Conservation (phyloP, 345 rosid genomes). For the Psidium guajava region DNA sequence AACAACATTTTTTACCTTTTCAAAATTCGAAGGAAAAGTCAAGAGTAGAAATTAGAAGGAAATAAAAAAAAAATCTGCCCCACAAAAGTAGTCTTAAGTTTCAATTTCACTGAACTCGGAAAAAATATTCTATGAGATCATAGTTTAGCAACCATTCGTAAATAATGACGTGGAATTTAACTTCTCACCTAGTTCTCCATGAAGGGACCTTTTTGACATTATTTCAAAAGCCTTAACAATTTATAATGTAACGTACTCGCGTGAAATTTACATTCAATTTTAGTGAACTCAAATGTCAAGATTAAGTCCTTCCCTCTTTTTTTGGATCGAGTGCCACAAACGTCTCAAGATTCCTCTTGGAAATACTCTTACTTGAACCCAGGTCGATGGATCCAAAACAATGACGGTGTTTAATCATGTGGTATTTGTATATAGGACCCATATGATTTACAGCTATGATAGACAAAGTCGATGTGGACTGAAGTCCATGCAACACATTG, state of each 20-base stretch:
- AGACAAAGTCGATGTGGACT: not conserved
- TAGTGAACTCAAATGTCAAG: not conserved
- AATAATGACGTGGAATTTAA: not conserved
- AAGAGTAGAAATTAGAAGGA: not conserved
- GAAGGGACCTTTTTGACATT: not conserved
- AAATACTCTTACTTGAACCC: not conserved
- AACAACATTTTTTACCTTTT: not conserved
- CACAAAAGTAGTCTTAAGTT: not conserved
- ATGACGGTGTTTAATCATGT: not conserved
- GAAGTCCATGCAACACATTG: not conserved
- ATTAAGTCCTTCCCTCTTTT: not conserved
- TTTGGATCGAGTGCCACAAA: not conserved
- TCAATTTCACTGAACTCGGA: not conserved
- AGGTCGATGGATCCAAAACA: too few relatives aligned
- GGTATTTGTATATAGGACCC: not conserved
- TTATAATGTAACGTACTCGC: not conserved
- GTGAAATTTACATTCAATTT: not conserved
- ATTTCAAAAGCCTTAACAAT: not conserved
- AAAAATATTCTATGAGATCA: not conserved
- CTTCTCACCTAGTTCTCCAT: not conserved
- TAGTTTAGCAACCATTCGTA: not conserved
- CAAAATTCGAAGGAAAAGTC: not conserved
- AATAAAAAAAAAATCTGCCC: not conserved
- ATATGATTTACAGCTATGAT: not conserved
- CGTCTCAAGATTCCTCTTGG: not conserved